Percentiles rank a stretch among this genome's conserved stretches.
Evolutionary conservation across 495 filamentous ascomycete species (phyloP).

Genomic region (Aspergillus incahuasiensis): DNA sequence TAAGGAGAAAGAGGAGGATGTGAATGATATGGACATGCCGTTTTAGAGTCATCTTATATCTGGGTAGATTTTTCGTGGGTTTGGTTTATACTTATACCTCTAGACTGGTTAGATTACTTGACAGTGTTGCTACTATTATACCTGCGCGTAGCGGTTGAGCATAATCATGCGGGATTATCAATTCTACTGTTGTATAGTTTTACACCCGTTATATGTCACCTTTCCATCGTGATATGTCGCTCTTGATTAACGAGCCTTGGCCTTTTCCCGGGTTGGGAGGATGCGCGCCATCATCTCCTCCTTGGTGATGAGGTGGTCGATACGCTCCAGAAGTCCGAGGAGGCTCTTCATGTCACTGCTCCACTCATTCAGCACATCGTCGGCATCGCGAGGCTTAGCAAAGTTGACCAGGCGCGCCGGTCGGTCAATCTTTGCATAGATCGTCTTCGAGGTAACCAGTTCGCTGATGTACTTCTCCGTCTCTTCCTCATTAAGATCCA

Average conservation of each 20-base stretch:
- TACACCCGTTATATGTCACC: slow-evolving; percentile 22
- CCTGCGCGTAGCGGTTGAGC: background rate
- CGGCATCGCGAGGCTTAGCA: slow-evolving; percentile 88
- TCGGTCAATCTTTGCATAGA: slow-evolving; percentile 95
- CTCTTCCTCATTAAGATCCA: slow-evolving; percentile 90
- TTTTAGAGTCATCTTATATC: slow-evolving; percentile 36
- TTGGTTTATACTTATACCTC: background rate
- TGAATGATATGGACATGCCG: slow-evolving; percentile 64
- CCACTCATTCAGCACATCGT: slow-evolving; percentile 98
- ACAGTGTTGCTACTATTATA: too few relatives aligned
- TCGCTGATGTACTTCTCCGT: slow-evolving; percentile 97
- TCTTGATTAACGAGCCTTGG: slow-evolving; percentile 37
- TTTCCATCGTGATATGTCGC: background rate
- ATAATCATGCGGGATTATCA: background rate
- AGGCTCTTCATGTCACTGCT: slow-evolving; percentile 98
- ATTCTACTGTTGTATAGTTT: slow-evolving; percentile 34
- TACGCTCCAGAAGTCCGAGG: slow-evolving; percentile 83
- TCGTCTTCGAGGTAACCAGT: slow-evolving; percentile 91
- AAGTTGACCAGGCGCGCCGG: slow-evolving; percentile 90
- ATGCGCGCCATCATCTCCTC: slow-evolving; percentile 99
- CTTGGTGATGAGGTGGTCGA: slow-evolving; percentile 98
- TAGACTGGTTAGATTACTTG: background rate
- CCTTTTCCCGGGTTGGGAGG: slow-evolving; percentile 61
- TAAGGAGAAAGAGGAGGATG: slow-evolving; percentile 42
- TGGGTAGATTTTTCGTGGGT: background rate